phyloP scores from a whole-genome alignment of 495 filamentous ascomycete genomes.

The Xylaria scruposa region DNA sequence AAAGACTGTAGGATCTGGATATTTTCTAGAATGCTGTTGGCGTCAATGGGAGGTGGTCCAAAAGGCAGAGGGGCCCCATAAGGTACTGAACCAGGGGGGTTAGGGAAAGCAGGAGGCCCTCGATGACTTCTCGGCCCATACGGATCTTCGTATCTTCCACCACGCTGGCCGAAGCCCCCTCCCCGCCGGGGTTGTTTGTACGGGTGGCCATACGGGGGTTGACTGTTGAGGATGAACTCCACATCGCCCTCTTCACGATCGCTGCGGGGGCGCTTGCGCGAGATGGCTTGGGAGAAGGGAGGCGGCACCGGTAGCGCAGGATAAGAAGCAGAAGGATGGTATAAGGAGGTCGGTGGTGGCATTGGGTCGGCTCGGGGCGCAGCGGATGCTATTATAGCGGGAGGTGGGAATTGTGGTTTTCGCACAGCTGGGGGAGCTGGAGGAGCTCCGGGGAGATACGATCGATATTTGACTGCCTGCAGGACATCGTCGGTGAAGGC shows the following conservation, averaged over 20 bases:
- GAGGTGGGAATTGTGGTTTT: slow-evolving; percentile 30
- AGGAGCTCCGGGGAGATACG: slow-evolving; percentile 63
- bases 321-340: slow-evolving; percentile 27
- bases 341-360: slow-evolving; percentile 21
- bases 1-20: slow-evolving; percentile 75
- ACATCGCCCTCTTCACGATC: slow-evolving; percentile 63
- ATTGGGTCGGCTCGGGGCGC: slow-evolving; percentile 27
- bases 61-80: slow-evolving; percentile 36
- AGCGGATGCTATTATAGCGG: slow-evolving; percentile 30
- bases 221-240: slow-evolving; percentile 51
- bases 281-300: slow-evolving; percentile 32
- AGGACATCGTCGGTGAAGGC: slow-evolving; percentile 90
- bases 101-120: slow-evolving; percentile 22
- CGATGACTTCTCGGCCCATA: slow-evolving; percentile 33
- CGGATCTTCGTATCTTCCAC: slow-evolving; percentile 50
- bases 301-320: slow-evolving; percentile 13
- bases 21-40: slow-evolving; percentile 71
- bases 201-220: slow-evolving; percentile 50
- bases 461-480: slow-evolving; percentile 68
- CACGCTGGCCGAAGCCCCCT: slow-evolving; percentile 57
- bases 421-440: slow-evolving; percentile 32
- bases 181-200: slow-evolving; percentile 79
- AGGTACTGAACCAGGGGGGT: slow-evolving; percentile 27
- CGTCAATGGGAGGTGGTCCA: slow-evolving; percentile 50
- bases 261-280: slow-evolving; percentile 66